These are phyloP conservation scores for Sungouiozyma ichnusensis DNA, from an alignment of 805 yeast genomes.

Conservation along the genomic window DNA sequence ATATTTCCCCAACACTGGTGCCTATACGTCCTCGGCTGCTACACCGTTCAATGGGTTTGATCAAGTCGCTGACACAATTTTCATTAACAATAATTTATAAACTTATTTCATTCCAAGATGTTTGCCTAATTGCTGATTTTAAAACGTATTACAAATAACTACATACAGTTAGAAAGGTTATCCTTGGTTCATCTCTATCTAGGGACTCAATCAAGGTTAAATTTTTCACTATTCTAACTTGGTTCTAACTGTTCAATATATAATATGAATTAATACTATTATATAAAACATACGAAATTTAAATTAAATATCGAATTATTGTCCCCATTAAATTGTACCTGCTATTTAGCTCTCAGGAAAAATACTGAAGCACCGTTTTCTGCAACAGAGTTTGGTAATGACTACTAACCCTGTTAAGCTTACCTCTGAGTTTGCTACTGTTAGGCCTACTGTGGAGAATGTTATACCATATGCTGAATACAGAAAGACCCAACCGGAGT, in stretches of 20 bases:
- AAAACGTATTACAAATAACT: not conserved
- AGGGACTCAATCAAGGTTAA: too few relatives aligned
- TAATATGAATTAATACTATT: too few relatives aligned
- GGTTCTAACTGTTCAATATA: too few relatives aligned
- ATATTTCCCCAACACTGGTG: slow-evolving; percentile 74
- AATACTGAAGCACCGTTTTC: too few relatives aligned
- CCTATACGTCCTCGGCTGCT: slow-evolving; percentile 89
- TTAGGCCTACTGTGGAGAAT: slow-evolving; percentile 32
- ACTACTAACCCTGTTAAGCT: not conserved
- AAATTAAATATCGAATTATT: too few relatives aligned
- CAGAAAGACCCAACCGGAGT: slow-evolving; percentile 24
- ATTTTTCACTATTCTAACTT: too few relatives aligned
- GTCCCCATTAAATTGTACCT: too few relatives aligned
- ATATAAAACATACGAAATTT: too few relatives aligned
- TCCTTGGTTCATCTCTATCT: too few relatives aligned
- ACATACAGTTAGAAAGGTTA: too few relatives aligned
- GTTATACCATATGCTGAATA: slow-evolving; percentile 24
- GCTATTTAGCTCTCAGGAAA: too few relatives aligned
- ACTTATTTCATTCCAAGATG: not conserved
- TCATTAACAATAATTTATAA: slow-evolving; percentile 39
- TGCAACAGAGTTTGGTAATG: not conserved
- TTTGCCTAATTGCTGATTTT: not conserved
- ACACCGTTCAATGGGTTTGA: slow-evolving; percentile 87
- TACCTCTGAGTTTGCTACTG: slow-evolving; percentile 9
- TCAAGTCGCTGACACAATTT: slow-evolving; percentile 47